A percentile compares a stretch with the other conserved stretches of the same genome.
phyloP scores from a whole-genome alignment of 2,329 filamentous ascomycete genomes.

The Verticillium isaacii region DNA sequence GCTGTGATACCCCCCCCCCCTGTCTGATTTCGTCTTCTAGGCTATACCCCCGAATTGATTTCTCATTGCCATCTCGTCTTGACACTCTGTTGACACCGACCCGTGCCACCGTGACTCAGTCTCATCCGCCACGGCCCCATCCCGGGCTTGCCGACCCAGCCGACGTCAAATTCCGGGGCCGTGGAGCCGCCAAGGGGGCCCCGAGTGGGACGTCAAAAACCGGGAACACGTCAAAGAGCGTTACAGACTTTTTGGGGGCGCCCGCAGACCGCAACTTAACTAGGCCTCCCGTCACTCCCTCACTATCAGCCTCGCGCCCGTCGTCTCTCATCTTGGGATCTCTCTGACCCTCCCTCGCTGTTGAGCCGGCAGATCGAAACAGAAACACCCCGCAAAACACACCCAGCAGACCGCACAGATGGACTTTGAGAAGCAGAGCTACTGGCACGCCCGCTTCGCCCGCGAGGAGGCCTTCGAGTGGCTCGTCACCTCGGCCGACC shows the following conservation, averaged over 20 bases:
- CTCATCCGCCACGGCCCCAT: background rate
- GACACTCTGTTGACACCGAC: background rate
- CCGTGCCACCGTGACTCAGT: background rate
- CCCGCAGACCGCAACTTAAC: background rate
- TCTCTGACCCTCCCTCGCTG: too few relatives aligned
- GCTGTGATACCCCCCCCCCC: slow-evolving; percentile 1
- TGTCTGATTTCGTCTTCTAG: background rate
- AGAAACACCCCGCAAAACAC: too few relatives aligned
- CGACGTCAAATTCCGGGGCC: background rate
- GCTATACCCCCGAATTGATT: background rate
- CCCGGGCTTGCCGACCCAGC: background rate
- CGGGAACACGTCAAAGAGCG: background rate
- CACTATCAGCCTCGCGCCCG: background rate
- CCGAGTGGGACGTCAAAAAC: background rate
- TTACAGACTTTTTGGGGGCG: background rate
- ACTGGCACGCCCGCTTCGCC: slow-evolving; percentile 43
- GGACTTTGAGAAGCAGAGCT: slow-evolving; percentile 44
- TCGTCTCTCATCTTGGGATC: too few relatives aligned
- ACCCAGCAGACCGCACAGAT: background rate
- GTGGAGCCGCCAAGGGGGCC: background rate
- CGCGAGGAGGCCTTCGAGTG: slow-evolving; percentile 43
- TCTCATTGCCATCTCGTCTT: background rate
- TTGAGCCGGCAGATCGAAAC: background rate
- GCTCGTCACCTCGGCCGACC: slow-evolving; percentile 35
- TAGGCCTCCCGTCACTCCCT: background rate